Evolutionary conservation across 1,139 yeast species (phyloP), one percentile per base, ranked within the genome.

Genomic region (Pichia sp.): DNA sequence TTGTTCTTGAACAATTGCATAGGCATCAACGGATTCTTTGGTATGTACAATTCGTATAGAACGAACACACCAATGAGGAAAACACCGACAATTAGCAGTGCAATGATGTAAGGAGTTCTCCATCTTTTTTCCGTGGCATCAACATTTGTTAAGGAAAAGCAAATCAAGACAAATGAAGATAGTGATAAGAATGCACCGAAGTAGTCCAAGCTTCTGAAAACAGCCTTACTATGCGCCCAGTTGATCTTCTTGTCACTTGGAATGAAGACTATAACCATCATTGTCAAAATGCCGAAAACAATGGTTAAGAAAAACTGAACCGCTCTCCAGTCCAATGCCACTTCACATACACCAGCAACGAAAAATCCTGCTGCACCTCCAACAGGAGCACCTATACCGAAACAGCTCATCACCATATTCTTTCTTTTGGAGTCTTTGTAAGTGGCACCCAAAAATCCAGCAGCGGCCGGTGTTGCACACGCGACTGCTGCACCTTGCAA

Each of bases 321-420:
- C 0, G 69, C 52, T 35, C 66, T 49, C 71, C 72, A 67, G 31
- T 50, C 51, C 14, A 66, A 44, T n/a, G 59, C 48, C 34, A 60
- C 51, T 12, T 55, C 44, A 44, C 68, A 62, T 16, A 67, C 59
- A 32, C 71, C 73, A 10, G 69, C 69, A 18, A 59, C 44, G 19
- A 67, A 46, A 22, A 57, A 53, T 1, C 72, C 72, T 13, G 51
- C 36, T 1, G 66, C 63, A 34, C 61, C 63, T 14, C 73, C 73
- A 6, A 64, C 46, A 2, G 73, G 73, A 1, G 72, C 69, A 2
- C 72, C 72, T 1, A 66, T 66, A 4, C 67, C 51, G 43, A 66
- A 66, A 14, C 62, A 53, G 21, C 71, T 67, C 60, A 67, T 49
- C 6, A 54, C 70, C 42, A 56, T 48, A 43, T 67, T 67, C 42